Percentiles rank a stretch among this genome's conserved stretches.
Conservation (phyloP, 2,329 filamentous ascomycete species). For the Colletotrichum melonis region DNA sequence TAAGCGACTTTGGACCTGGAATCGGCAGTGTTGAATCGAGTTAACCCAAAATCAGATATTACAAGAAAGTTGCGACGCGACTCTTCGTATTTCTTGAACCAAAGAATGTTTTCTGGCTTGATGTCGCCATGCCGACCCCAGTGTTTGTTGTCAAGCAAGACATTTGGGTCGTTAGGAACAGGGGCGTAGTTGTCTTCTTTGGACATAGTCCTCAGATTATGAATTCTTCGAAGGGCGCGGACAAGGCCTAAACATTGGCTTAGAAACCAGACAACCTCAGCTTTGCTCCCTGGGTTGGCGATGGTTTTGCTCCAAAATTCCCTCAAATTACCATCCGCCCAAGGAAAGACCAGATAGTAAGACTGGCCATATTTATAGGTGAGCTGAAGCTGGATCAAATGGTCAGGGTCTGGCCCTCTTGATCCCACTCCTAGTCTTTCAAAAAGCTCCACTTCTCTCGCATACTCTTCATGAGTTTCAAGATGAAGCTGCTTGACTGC, state of each 20-base stretch:
- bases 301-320: background rate
- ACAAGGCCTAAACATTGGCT: background rate
- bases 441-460: background rate
- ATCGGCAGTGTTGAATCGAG: background rate
- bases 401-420: background rate
- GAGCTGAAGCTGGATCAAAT: background rate
- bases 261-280: background rate
- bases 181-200: background rate
- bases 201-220: background rate
- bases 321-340: constrained; percentile 28
- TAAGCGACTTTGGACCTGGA: background rate
- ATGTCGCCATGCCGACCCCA: constrained; percentile 36
- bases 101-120: constrained; percentile 36
- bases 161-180: background rate
- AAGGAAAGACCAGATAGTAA: constrained; percentile 35
- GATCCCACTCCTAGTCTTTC: background rate
- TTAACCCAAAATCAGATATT: constrained; percentile 12
- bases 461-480: background rate
- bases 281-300: background rate
- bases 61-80: background rate
- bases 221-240: background rate
- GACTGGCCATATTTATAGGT: background rate
- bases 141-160: background rate
- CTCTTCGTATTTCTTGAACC: constrained; percentile 13
- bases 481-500: background rate